Evolutionary conservation across 108 stramenopile species (phyloP).

Genomic region (Nannochloropsis oceanica): DNA sequence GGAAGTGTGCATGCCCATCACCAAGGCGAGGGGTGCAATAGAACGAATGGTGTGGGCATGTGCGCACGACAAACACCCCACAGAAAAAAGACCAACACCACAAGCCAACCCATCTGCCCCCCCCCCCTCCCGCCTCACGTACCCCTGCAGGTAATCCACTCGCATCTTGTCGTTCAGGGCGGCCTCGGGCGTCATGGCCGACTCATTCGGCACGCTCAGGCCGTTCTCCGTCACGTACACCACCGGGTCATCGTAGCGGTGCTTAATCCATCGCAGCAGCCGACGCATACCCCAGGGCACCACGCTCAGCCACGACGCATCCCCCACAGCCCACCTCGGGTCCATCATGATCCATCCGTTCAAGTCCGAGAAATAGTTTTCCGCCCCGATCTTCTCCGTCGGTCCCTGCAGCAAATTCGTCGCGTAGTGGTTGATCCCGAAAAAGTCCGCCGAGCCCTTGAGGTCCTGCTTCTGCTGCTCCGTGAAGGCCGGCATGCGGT

Average conservation of each 20-base stretch:
- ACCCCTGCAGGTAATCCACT: conserved; percentile 17
- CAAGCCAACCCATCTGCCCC: no score
- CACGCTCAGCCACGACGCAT: conserved; percentile 32
- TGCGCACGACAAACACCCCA: neutral
- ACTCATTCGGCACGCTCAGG: neutral
- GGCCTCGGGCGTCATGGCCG: conserved; percentile 2
- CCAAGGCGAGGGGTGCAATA: no score
- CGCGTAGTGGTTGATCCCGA: conserved; percentile 78
- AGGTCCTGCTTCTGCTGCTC: conserved; percentile 40
- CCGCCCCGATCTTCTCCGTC: neutral
- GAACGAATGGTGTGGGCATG: neutral
- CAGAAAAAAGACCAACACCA: no score
- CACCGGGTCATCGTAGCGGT: conserved; percentile 24
- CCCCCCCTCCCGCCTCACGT: neutral
- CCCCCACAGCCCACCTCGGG: conserved; percentile 18
- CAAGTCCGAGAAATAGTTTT: conserved; percentile 15
- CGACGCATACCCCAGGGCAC: conserved; percentile 35
- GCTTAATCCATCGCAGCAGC: conserved; percentile 28
- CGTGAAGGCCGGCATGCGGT: conserved; percentile 54
- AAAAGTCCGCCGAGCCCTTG: conserved; percentile 56
- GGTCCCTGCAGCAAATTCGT: neutral
- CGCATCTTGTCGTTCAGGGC: conserved; percentile 18
- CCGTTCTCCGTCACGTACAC: conserved; percentile 42
- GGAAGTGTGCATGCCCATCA: no score
- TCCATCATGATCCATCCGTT: neutral